Evolutionary conservation across 495 filamentous ascomycete genomes (phyloP).

Genomic region (Apiosordaria backusii): DNA sequence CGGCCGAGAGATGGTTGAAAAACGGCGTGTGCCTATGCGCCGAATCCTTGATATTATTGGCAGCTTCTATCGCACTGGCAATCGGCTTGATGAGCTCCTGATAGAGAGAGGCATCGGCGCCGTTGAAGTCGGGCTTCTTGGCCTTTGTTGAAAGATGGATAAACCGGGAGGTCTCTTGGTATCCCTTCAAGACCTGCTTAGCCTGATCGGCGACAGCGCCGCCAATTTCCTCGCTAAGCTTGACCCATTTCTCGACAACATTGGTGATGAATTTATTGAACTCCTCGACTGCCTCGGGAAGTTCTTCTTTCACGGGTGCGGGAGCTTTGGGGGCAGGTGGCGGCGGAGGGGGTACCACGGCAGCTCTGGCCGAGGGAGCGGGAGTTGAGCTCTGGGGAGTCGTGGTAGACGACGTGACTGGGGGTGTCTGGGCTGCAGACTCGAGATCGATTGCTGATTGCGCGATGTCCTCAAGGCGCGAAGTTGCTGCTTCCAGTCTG

Average conservation of each 20-base stretch:
- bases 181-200: conserved; percentile 47
- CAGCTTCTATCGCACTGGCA: conserved; percentile 69
- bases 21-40: conserved; percentile 62
- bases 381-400: conserved; percentile 19
- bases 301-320: conserved; percentile 47
- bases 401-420: not conserved
- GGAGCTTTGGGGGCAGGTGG: conserved; percentile 32
- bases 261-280: conserved; percentile 77
- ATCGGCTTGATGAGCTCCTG: conserved; percentile 68
- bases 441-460: conserved; percentile 61
- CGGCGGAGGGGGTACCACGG: conserved; percentile 15
- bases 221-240: conserved; percentile 72
- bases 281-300: conserved; percentile 76
- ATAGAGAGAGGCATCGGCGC: conserved; percentile 57
- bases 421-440: conserved; percentile 36
- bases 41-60: conserved; percentile 72
- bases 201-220: conserved; percentile 74
- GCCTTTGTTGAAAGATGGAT: conserved; percentile 84
- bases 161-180: conserved; percentile 81
- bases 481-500: conserved; percentile 96
- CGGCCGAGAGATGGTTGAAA: conserved; percentile 75
- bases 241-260: conserved; percentile 73
- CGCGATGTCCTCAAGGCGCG: conserved; percentile 92
- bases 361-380: conserved; percentile 32
- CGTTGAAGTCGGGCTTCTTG: conserved; percentile 78